Evolutionary conservation across 179 eudicot species (phyloP), one percentile per base, ranked within the genome.

Genomic region (Patellifolia procumbens): DNA sequence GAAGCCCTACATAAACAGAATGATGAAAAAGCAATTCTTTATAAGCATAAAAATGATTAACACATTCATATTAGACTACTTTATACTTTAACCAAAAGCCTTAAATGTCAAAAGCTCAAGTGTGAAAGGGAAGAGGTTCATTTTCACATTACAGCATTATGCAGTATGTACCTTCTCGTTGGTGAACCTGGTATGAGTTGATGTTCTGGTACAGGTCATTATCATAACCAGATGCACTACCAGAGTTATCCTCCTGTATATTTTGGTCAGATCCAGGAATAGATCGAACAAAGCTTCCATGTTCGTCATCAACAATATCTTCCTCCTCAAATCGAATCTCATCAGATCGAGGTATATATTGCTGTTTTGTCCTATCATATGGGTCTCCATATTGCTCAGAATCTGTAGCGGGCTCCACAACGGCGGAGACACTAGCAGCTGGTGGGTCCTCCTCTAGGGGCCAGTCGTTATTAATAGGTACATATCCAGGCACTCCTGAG

Each of bases 391-490:
- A 86, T 59, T 64, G 78, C 66, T 86, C 88, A 65, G 93, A 60
- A 68, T 82, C 88, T 12, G 74, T 80, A 73, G 81, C 58, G 64
- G 83, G 83, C 77, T 89, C 94, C n/a, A 84, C 37, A 31, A 76
- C 67, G 42, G 89, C 78, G 32, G 86, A 64, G 68, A 79, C 75
- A 34, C 80, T 80, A 43, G 83, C 76, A 70, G 86, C 83, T 76
- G 86, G 76, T 51, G 88, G 87, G 69, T 85, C 89, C 85, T 94
- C 97, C 37, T 83, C 90, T 70, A 83, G 68, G 72, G 89, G 87
- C 99, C 97, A 95, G 20, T 89, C 93, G 53, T 91, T 93, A 80
- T 86, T 84, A 55, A 81, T 81, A 73, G 89, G 74, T 56, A 76
- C 65, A 80, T 82, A 76, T 52, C 84, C 66, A 76, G 79, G 70